Evolutionary conservation across 805 yeast genomes (phyloP).

Genomic region (Geotrichum ghanense): DNA sequence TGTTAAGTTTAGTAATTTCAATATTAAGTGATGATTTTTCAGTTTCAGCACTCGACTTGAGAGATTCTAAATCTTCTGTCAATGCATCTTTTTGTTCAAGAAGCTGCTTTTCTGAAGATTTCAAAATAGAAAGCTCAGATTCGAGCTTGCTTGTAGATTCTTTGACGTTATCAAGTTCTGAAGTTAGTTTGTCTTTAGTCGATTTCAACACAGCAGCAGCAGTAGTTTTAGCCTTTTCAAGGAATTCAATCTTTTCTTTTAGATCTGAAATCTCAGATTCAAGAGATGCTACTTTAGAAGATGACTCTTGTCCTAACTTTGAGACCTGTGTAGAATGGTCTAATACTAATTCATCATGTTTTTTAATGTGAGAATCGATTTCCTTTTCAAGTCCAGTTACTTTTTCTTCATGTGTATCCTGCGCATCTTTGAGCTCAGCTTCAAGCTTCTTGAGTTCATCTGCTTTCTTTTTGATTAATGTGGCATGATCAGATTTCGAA

Average conservation of each 20-base stretch:
- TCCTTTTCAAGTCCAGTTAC: background rate
- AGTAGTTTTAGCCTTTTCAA: background rate
- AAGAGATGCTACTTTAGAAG: constrained; percentile 4
- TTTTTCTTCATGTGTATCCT: background rate
- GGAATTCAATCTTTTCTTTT: background rate
- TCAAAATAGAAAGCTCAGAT: background rate
- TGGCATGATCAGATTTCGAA: background rate
- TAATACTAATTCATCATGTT: background rate
- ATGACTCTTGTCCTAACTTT: constrained; percentile 12
- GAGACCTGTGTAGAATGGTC: constrained; percentile 2
- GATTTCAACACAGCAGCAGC: constrained; percentile 1
- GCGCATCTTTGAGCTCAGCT: background rate
- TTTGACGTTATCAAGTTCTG: background rate
- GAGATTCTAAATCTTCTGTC: constrained; percentile 10
- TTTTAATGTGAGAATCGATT: background rate
- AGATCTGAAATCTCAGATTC: background rate
- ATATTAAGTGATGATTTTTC: background rate
- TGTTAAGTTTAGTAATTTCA: constrained; percentile 1
- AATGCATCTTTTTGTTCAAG: constrained; percentile 14
- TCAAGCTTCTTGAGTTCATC: background rate
- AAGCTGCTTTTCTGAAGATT: background rate
- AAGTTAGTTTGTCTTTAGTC: background rate
- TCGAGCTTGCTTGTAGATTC: background rate
- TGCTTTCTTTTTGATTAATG: background rate
- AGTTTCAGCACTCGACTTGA: constrained; percentile 7